Evolutionary conservation across 352 stramenopile genomes (phyloP), one percentile per base, ranked within the genome.

Genomic region (Blastocystis sp.): DNA sequence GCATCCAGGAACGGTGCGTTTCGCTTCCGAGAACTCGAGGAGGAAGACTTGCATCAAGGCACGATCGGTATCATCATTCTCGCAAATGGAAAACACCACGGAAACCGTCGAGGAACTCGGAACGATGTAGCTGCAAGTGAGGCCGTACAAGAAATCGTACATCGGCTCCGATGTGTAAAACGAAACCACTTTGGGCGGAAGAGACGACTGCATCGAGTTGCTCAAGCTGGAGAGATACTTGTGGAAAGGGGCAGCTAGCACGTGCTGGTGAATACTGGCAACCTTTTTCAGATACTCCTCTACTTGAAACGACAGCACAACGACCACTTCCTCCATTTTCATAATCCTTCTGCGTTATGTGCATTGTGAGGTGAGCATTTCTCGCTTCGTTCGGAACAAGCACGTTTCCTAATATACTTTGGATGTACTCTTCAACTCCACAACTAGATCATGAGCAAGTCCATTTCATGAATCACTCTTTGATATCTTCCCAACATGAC

Each of bases 11-110:
- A 78, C 67, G 32, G 46, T 61, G 21, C 67, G 67, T 40, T 78
- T 78, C 6, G 67, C 67, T 42, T 78, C 67, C 27, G 34, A 56
- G 67, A 78, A 78, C 42, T 78, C 67, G 0, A 78, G 67, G 38
- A 78, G 67, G 42, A 78, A 78, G n/a, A 78, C 48, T 21, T 57
- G 67, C 42, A 78, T 78, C 49, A 78, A 46, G 3, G 67, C 21
- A 29, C 67, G 67, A 46, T 78, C 67, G 11, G 67, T 78, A 3
- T 78, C 67, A 9, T 78, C 67, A 8, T 57, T 42, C 42, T 78
- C 67, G 32, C 27, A 56, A 46, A 78, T 78, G 27, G 67, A 61
- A 40, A 78, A 78, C 21, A 78, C 67, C 6, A 78, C 42, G 38
- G 67, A 78, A 46, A 78, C 40, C 6, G 34, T 78, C n/a, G 67